phyloP scores from a whole-genome alignment of 805 yeast species.

The Clavispora vitiphila region DNA sequence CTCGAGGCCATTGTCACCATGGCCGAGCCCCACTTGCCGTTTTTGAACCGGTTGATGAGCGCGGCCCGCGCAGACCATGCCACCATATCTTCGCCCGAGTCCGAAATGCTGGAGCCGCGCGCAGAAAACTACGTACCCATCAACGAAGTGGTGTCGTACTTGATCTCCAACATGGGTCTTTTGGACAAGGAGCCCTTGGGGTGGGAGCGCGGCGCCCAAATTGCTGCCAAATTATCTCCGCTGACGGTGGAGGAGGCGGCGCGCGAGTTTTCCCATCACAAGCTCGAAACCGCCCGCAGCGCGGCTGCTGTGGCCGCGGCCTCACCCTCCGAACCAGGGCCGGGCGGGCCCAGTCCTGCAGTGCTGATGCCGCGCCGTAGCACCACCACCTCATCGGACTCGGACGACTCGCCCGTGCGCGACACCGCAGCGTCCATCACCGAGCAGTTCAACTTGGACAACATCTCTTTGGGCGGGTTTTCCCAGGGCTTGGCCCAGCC shows the following conservation, averaged over 20 bases:
- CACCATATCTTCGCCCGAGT: conserved; percentile 1
- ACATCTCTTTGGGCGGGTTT: conserved; percentile 15
- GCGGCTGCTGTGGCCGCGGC: neutral
- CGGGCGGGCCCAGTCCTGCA: neutral
- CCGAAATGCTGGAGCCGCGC: conserved; percentile 1
- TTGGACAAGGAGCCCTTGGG: conserved; percentile 37
- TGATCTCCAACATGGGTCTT: conserved; percentile 37
- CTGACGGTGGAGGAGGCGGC: conserved; percentile 22
- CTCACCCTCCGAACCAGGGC: too few relatives aligned
- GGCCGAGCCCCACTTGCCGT: conserved; percentile 25
- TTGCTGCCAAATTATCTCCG: conserved; percentile 32
- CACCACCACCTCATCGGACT: conserved; percentile 1
- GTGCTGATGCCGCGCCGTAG: neutral
- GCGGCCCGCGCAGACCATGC: conserved; percentile 7
- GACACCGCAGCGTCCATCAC: conserved; percentile 1
- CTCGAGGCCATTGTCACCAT: conserved; percentile 38
- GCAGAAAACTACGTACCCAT: conserved; percentile 29
- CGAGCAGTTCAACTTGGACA: conserved; percentile 11
- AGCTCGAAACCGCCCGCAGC: conserved; percentile 2
- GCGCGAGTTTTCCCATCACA: conserved; percentile 32
- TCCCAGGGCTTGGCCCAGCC: conserved; percentile 3
- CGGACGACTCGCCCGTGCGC: conserved; percentile 1
- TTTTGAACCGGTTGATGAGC: conserved; percentile 18
- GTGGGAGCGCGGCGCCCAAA: conserved; percentile 41
- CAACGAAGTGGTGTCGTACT: conserved; percentile 41